Evolutionary conservation across 148 eudicot genomes (phyloP).

Genomic region (Diospyros lotus): DNA sequence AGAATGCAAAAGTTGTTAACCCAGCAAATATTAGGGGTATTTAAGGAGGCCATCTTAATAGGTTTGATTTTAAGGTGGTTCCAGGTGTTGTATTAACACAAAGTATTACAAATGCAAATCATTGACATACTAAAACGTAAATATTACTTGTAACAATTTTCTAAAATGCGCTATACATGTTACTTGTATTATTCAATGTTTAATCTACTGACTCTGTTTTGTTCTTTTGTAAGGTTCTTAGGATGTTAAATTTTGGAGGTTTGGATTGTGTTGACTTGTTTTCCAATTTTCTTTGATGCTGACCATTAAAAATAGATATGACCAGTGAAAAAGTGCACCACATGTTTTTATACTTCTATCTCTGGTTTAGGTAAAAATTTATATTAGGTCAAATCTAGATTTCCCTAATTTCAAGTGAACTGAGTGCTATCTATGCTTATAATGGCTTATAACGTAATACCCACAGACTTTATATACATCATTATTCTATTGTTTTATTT

Average conservation of each 20-base stretch:
- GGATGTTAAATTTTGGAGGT: conserved; percentile 3
- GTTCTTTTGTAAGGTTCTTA: neutral
- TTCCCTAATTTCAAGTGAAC: neutral
- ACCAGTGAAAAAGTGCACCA: neutral
- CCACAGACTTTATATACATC: neutral
- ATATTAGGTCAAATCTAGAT: neutral
- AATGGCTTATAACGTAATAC: neutral
- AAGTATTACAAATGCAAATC: neutral
- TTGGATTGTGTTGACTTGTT: neutral
- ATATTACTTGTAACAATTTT: no score
- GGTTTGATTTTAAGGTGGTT: neutral
- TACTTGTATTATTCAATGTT: neutral
- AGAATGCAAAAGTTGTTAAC: neutral
- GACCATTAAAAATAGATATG: neutral
- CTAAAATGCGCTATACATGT: neutral
- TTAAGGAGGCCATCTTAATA: conserved; percentile 2
- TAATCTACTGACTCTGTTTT: neutral
- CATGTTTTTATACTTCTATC: neutral
- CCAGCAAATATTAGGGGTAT: neutral
- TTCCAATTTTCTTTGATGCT: neutral
- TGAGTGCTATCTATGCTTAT: neutral
- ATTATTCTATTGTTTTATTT: neutral
- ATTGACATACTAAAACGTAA: neutral
- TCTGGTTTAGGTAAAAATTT: neutral
- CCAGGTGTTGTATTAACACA: neutral